phyloP scores from a whole-genome alignment of 257 asterid species.

The Linderniella brevidens region DNA sequence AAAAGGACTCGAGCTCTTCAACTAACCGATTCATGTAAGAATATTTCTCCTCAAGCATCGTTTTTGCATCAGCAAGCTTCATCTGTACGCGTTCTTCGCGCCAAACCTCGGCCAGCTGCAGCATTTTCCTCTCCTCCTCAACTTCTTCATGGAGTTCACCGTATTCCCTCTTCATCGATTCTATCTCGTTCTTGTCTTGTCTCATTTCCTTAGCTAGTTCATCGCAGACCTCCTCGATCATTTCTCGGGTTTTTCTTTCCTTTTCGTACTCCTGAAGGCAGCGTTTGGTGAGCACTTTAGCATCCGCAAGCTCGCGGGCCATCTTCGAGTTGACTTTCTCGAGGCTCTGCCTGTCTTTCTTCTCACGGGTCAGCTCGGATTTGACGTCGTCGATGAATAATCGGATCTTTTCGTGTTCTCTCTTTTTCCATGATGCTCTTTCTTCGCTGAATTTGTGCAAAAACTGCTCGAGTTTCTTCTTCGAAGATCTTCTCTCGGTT shows the following conservation, averaged over 20 bases:
- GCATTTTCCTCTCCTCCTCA: constrained; percentile 60
- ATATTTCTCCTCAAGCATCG: constrained; percentile 50
- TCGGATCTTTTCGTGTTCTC: constrained; percentile 55
- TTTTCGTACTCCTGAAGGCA: constrained; percentile 41
- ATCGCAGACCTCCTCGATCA: constrained; percentile 63
- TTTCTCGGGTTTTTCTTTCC: constrained; percentile 44
- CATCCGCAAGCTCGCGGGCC: constrained; percentile 39
- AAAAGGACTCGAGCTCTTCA: constrained; percentile 27
- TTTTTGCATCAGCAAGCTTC: constrained; percentile 58
- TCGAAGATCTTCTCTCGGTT: constrained; percentile 32
- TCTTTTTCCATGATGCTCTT: constrained; percentile 45
- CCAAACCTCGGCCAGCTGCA: constrained; percentile 78
- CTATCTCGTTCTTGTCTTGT: constrained; percentile 47
- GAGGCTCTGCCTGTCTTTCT: constrained; percentile 37
- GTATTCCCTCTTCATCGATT: constrained; percentile 42
- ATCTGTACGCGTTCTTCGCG: constrained; percentile 70
- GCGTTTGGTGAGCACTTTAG: constrained; percentile 38
- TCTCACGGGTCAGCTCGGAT: constrained; percentile 33
- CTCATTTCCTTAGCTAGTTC: constrained; percentile 61
- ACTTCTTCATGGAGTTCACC: constrained; percentile 37
- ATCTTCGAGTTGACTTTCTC: constrained; percentile 48
- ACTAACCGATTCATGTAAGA: constrained; percentile 35
- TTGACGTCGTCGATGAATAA: constrained; percentile 37
- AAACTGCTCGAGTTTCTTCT: constrained; percentile 58
- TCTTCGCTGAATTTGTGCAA: constrained; percentile 47